Base-by-base conservation (phyloP, 805 yeast genomes). In the Novakomyces olei region DNA sequence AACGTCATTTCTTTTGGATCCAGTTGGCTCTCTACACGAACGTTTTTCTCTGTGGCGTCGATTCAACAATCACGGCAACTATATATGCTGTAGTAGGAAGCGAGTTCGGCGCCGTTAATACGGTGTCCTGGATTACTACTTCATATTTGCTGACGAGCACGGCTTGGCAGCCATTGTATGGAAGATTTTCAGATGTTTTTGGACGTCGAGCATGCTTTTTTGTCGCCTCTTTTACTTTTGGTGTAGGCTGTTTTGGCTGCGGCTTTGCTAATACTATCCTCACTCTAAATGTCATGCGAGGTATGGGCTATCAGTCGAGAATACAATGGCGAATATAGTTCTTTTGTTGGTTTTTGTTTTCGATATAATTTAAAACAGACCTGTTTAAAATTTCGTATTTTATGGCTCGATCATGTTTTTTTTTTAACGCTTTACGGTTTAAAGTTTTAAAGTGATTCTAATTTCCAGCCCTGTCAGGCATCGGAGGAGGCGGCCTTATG, bases 401-500 rank as follows among this genome's bases (percentile, higher is more conserved):
- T n/a, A n/a, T n/a, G n/a, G n/a, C n/a, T n/a, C n/a, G n/a, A n/a
- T n/a, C n/a, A n/a, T n/a, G n/a, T n/a, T n/a, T n/a, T n/a, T n/a
- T n/a, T n/a, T n/a, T n/a, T n/a, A n/a, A n/a, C n/a, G n/a, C n/a
- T n/a, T n/a, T n/a, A n/a, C n/a, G n/a, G n/a, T n/a, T n/a, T n/a
- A n/a, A n/a, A n/a, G n/a, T n/a, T n/a, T n/a, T n/a, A n/a, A n/a
- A n/a, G n/a, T n/a, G n/a, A n/a, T n/a, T n/a, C n/a, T n/a, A n/a
- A n/a, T n/a, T n/a, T n/a, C n/a, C n/a, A n/a, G n/a, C n/a, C 22
- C 16, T 74, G 34, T 69, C 83, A 18, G 85, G 85, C 19, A 63
- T 72, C 39, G 85, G 83, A 6, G 81, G 80, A 18, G 77, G 80
- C 7, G 83, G 85, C 1, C 63, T 73, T 37, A 68, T 68, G 27